Evolutionary conservation across 73 alveolate species (phyloP).

Genomic region (Tetrahymena borealis): DNA sequence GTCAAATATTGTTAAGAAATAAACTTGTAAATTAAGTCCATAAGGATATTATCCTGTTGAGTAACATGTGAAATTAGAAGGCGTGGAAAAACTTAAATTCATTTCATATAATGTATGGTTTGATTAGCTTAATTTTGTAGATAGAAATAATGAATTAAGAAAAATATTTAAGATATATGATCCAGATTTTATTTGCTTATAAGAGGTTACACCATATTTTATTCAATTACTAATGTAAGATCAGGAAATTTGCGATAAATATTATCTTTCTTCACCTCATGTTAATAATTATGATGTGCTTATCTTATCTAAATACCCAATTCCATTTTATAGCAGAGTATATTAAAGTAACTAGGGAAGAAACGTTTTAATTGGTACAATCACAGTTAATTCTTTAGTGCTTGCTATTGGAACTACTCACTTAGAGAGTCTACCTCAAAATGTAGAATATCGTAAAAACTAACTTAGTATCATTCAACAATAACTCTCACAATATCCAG

Average conservation of each 20-base stretch:
- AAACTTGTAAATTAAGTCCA: neutral
- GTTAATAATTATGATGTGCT: constrained; percentile 50
- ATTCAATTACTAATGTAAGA: constrained; percentile 1
- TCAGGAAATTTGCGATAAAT: constrained; percentile 5
- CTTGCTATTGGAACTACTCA: constrained; percentile 44
- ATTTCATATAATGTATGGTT: constrained; percentile 57
- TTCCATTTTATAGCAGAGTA: constrained; percentile 6
- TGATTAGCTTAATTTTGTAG: constrained; percentile 43
- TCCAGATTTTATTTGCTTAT: constrained; percentile 49
- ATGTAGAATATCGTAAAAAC: constrained; percentile 13
- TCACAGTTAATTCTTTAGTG: neutral
- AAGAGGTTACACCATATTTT: constrained; percentile 50
- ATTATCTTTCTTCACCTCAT: constrained; percentile 25
- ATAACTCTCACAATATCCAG: neutral
- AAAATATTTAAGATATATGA: constrained; percentile 16
- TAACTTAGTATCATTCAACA: constrained; percentile 2
- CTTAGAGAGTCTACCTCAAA: constrained; percentile 26
- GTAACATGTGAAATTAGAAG: neutral
- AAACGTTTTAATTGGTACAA: constrained; percentile 31
- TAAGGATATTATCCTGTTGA: neutral
- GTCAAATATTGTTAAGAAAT: neutral
- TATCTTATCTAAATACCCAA: constrained; percentile 32
- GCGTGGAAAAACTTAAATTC: constrained; percentile 15
- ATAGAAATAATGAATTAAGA: constrained; percentile 33
- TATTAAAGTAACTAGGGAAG: constrained; percentile 29